These are phyloP conservation scores for Phytopythium cucurbitacearum DNA, from an alignment of 352 stramenopile genomes.

Conservation along the genomic window DNA sequence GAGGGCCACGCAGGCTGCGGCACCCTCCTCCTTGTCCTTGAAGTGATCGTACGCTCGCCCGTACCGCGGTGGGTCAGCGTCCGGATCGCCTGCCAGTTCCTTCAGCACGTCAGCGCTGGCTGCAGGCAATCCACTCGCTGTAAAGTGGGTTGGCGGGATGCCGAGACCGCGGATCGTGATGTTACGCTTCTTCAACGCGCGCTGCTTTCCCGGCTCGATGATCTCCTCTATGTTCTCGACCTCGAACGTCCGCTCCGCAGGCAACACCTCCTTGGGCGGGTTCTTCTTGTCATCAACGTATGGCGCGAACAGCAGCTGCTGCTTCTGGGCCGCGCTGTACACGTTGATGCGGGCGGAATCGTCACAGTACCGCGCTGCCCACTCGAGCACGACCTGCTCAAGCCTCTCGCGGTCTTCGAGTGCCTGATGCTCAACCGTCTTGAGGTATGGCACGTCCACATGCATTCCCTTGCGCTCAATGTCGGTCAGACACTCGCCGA, in stretches of 20 bases:
- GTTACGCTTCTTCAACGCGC: slow-evolving; percentile 74
- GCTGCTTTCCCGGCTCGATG: slow-evolving; percentile 65
- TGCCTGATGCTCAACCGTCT: slow-evolving; percentile 88
- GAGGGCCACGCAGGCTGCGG: slow-evolving; percentile 93
- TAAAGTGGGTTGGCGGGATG: slow-evolving; percentile 92
- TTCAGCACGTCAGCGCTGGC: slow-evolving; percentile 93
- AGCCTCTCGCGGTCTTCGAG: slow-evolving; percentile 82
- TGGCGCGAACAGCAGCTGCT: slow-evolving; percentile 96
- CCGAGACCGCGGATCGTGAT: slow-evolving; percentile 88
- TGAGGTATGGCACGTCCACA: slow-evolving; percentile 89
- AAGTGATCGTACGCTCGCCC: slow-evolving; percentile 93
- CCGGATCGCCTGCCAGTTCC: slow-evolving; percentile 90
- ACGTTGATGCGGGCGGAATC: slow-evolving; percentile 96
- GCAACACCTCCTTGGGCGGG: slow-evolving; percentile 53
- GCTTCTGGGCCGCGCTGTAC: slow-evolving; percentile 91
- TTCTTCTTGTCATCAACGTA: slow-evolving; percentile 75
- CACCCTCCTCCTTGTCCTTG: slow-evolving; percentile 86
- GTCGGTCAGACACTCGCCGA: slow-evolving; percentile 97
- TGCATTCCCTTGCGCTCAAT: slow-evolving; percentile 96
- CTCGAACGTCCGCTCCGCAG: slow-evolving; percentile 65
- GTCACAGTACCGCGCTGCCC: slow-evolving; percentile 90
- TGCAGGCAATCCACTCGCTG: slow-evolving; percentile 87
- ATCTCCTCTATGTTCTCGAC: slow-evolving; percentile 77
- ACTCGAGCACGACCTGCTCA: slow-evolving; percentile 87
- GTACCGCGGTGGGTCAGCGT: slow-evolving; percentile 67